Base-by-base conservation (phyloP, 2,329 filamentous ascomycete genomes). In the Fusarium illudens region DNA sequence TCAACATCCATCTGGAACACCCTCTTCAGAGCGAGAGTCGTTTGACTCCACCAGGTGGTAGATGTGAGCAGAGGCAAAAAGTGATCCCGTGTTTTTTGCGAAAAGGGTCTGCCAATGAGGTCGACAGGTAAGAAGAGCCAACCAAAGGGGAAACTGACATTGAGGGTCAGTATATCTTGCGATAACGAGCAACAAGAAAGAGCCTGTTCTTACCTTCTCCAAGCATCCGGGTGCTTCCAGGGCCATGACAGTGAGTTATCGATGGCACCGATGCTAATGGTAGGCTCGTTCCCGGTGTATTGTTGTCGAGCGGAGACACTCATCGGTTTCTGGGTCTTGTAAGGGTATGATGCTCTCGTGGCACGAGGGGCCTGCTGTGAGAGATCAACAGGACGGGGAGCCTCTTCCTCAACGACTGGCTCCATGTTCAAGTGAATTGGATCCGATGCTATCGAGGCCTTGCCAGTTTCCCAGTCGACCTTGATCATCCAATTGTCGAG, bases 401-500 rank as follows among this genome's bases (percentile, higher is more conserved):
- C 83, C 51, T 79, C 73, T 39, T 79, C 75, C 52, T 79, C 73
- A 4, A 83, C 80, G 4, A 76, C 75, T 3, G 75, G 73, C 53
- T 90, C 87, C 84, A 84, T 82, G 84, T 92, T 75, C 84, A 96
- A 79, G 27, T 87, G 86, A 44, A 87, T 82, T 11, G 94, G 93
- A 63, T 97, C 94, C 1, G 93, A 93, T 15, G 91, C 90, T 68
- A 99, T 93, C 8, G 92, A 93, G 12, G 96, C 95, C 73, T 91
- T 87, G 74, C 96, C 89, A 3, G 87, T 89, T 71, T 93, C 87
- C 85, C 90, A 93, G 78, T 99, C 94, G 30, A 99, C 92, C 78
- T 93, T 96, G 76, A 99, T 94, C 96, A 99, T 99, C 96, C 96
- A 99, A 74, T 99, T 99, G 78, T 99, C 96, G 59, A 97, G 84